phyloP scores from a whole-genome alignment of 1,139 yeast species.

The Sugiyamaella castrensis region DNA sequence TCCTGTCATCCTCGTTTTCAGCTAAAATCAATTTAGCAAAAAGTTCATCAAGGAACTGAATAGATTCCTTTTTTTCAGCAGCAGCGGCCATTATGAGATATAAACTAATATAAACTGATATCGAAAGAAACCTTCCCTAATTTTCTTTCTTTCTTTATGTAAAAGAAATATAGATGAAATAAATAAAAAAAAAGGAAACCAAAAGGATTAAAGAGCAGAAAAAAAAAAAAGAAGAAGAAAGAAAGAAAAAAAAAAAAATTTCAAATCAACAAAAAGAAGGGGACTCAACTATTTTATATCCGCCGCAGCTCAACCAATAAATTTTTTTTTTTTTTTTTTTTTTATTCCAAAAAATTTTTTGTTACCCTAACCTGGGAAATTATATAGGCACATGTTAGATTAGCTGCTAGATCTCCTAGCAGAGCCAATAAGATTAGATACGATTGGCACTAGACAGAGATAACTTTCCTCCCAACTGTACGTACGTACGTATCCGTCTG shows the following conservation, averaged over 20 bases:
- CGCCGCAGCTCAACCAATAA: not conserved
- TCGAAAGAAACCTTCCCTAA: not conserved
- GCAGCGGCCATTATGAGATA: constrained; percentile 23
- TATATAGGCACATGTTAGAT: too few relatives aligned
- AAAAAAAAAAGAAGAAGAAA: constrained; percentile 8
- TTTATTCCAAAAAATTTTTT: not conserved
- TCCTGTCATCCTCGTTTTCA: constrained; percentile 67
- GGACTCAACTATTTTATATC: not conserved
- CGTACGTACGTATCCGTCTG: too few relatives aligned
- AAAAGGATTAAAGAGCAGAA: not conserved
- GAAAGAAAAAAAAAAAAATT: constrained; percentile 3
- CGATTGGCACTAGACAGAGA: too few relatives aligned
- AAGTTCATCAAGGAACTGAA: constrained; percentile 84
- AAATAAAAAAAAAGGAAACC: constrained; percentile 2
- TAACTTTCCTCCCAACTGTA: too few relatives aligned
- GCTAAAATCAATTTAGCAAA: constrained; percentile 92
- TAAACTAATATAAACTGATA: too few relatives aligned
- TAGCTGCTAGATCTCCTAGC: too few relatives aligned
- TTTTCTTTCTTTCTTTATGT: not conserved
- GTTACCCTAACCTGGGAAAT: too few relatives aligned
- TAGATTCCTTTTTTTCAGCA: constrained; percentile 25
- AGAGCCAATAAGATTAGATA: too few relatives aligned
- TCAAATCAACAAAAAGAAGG: constrained; percentile 5
- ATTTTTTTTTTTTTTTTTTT: not conserved
- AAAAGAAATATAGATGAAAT: not conserved